Percentiles rank a stretch among this genome's conserved stretches.
Conservation (phyloP, 1,284 basidiomycete genomes). For the Ceratobasidium sp. region DNA sequence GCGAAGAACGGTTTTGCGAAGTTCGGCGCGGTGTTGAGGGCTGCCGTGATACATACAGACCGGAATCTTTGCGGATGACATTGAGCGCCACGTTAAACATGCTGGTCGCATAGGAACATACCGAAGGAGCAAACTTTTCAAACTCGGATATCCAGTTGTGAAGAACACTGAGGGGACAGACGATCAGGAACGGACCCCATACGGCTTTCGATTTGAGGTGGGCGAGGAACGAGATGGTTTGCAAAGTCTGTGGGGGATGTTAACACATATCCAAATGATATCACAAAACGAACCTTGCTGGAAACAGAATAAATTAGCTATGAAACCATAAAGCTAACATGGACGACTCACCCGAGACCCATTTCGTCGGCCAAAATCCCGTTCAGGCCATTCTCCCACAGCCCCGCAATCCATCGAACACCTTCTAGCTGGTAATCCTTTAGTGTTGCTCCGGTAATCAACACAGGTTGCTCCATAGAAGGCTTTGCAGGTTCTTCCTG, state of each 20-base stretch:
- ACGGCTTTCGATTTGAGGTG: constrained; percentile 80
- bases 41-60: constrained; percentile 90
- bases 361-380: constrained; percentile 75
- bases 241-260: constrained; percentile 69
- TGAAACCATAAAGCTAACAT: constrained; percentile 15
- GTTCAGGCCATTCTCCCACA: constrained; percentile 82
- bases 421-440: constrained; percentile 95
- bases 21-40: constrained; percentile 74
- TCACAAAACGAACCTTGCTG: constrained; percentile 24
- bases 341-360: constrained; percentile 79
- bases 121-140: constrained; percentile 77
- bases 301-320: not conserved
- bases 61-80: constrained; percentile 64
- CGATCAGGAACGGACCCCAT: constrained; percentile 83
- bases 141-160: constrained; percentile 94
- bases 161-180: constrained; percentile 90
- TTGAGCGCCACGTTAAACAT: not conserved
- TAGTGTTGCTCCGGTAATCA: constrained; percentile 84
- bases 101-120: constrained; percentile 50
- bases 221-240: constrained; percentile 91
- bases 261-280: not conserved
- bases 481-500: not conserved
- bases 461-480: constrained; percentile 65
- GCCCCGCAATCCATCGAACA: constrained; percentile 92
- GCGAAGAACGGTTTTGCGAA: constrained; percentile 67